A percentile compares a stretch with the other conserved stretches of the same genome.
Conservation (phyloP, 192 early-diverging fungal genomes). For the Rhizoclosmatium sp. region DNA sequence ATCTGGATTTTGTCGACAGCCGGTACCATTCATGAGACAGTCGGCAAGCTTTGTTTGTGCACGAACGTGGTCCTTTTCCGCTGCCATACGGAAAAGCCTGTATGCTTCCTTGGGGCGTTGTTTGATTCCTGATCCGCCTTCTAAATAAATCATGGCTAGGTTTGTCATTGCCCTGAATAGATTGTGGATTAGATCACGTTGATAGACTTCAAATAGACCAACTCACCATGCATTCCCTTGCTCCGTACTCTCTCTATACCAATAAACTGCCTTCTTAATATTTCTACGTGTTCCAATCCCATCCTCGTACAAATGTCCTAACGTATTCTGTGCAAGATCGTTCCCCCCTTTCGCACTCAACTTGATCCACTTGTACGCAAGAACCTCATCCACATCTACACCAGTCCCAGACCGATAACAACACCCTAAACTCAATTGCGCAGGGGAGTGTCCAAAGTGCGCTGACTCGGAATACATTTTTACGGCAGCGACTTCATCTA, state of each 20-base stretch:
- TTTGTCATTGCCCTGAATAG: slow-evolving; percentile 56
- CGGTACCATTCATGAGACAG: slow-evolving; percentile 44
- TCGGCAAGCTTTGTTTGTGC: slow-evolving; percentile 56
- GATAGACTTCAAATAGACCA: too few relatives aligned
- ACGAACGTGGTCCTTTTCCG: slow-evolving; percentile 63
- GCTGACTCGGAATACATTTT: slow-evolving; percentile 54
- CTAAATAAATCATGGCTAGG: slow-evolving; percentile 55
- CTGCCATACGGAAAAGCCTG: slow-evolving; percentile 71
- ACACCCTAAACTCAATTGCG: slow-evolving; percentile 75
- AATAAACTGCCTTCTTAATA: slow-evolving; percentile 68
- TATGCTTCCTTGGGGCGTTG: slow-evolving; percentile 66
- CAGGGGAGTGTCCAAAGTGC: slow-evolving; percentile 62
- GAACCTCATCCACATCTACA: slow-evolving; percentile 64
- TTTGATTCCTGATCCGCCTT: slow-evolving; percentile 65
- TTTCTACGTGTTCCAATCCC: slow-evolving; percentile 72
- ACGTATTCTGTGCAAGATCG: slow-evolving; percentile 78
- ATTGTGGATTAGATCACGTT: background rate
- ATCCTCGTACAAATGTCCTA: slow-evolving; percentile 85
- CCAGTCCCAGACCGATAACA: slow-evolving; percentile 85
- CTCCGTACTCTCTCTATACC: slow-evolving; percentile 75
- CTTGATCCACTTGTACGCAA: slow-evolving; percentile 80
- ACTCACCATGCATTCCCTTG: slow-evolving; percentile 72
- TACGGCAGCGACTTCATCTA: slow-evolving; percentile 67
- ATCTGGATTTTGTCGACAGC: slow-evolving; percentile 35
- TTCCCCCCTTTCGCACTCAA: slow-evolving; percentile 68